Evolutionary conservation across 2,329 filamentous ascomycete species (phyloP), one percentile per base, ranked within the genome.

Genomic region (Microdochium bolleyi): DNA sequence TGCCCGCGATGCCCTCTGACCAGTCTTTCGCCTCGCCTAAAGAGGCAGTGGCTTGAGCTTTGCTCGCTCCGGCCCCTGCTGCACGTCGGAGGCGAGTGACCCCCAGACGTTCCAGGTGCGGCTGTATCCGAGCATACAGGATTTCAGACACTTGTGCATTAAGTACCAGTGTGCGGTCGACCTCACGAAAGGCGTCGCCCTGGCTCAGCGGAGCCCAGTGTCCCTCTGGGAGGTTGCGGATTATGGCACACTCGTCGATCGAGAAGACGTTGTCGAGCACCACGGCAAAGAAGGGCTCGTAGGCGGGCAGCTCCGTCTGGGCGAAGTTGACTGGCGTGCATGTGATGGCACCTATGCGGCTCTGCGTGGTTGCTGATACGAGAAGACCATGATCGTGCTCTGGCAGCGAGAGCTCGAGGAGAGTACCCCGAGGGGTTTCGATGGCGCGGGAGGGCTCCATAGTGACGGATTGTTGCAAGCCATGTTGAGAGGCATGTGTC

Each of bases 181-280:
- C 62, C 53, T 63, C 58, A 10, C 60, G 58, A 54, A 57, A 63
- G 3, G 56, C 53, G 38, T 62, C 55, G 2, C 60, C 62, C 24
- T 59, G 62, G 46, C 52, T 58, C 24, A 62, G 27, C 3, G 52
- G 52, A 48, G 59, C 55, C 61, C 60, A 63, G 21, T 60, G 50
- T 16, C 58, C 49, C 11, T 58, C 58, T 3, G 60, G 58, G 16
- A 57, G 57, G 14, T 49, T 37, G 25, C 55, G 57, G 24, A 62
- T 27, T 3, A 55, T 52, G 11, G 52, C 54, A 41, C 58, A 64
- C 52, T 62, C 61, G 9, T 54, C 55, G 5, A 56, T 53, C 2
- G 58, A 61, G 41, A 63, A 56, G 24, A 62, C 53, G 49, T 62
- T 62, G 50, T 64, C 61, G 46, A 64, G 56, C 19, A 57, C 54